These are phyloP conservation scores for Pilasporangium apinafurcum DNA, from an alignment of 352 stramenopile genomes.

Conservation along the genomic window DNA sequence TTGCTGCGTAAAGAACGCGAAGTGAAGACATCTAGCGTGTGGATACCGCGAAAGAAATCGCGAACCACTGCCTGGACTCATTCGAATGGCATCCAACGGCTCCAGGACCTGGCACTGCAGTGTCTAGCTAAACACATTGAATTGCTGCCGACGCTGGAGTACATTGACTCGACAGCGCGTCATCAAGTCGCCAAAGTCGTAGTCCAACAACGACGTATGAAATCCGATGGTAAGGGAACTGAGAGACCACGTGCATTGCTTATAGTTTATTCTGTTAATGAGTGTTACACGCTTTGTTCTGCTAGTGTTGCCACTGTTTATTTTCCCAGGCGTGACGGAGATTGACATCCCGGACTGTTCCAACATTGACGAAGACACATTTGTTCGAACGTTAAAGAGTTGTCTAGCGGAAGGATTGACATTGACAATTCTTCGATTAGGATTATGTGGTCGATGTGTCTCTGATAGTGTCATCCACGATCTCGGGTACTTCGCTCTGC, in stretches of 20 bases:
- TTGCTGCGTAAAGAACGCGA: conserved; percentile 27
- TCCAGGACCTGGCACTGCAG: conserved; percentile 49
- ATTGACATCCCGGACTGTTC: conserved; percentile 83
- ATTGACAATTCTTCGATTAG: conserved; percentile 52
- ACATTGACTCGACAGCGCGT: conserved; percentile 54
- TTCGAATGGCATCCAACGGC: conserved; percentile 35
- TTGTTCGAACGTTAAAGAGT: conserved; percentile 46
- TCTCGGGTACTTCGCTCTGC: conserved; percentile 52
- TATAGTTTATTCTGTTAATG: background rate
- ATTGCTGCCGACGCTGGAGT: conserved; percentile 57
- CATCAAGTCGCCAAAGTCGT: conserved; percentile 53
- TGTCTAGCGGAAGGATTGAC: conserved; percentile 32
- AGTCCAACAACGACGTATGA: conserved; percentile 51
- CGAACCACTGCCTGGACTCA: conserved; percentile 37
- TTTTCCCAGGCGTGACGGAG: conserved; percentile 74
- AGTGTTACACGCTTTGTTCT: background rate
- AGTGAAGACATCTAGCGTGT: conserved; percentile 15
- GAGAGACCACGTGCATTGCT: too few relatives aligned
- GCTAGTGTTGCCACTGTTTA: conserved; percentile 67
- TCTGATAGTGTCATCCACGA: conserved; percentile 68
- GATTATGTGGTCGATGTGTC: conserved; percentile 71
- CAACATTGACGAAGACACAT: conserved; percentile 62
- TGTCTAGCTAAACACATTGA: conserved; percentile 61
- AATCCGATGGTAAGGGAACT: conserved; percentile 41
- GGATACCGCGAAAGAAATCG: conserved; percentile 44